Conservation (phyloP, 108 stramenopile genomes). For the Cyclotella kingstonii region DNA sequence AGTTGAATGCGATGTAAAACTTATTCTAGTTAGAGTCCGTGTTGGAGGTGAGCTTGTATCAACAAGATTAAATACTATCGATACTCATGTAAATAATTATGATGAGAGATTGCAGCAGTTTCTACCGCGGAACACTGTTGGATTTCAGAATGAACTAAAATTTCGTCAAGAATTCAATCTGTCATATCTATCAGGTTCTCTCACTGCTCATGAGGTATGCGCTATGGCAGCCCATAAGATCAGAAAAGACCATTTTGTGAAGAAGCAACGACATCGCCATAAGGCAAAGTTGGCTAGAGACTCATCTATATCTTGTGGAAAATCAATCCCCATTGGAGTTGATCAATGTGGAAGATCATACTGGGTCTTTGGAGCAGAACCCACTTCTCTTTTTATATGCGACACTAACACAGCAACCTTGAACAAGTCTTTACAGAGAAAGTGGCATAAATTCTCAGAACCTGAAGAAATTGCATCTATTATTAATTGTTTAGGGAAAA, state of each 20-base stretch:
- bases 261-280: constrained; percentile 45
- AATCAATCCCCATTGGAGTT: constrained; percentile 66
- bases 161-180: constrained; percentile 56
- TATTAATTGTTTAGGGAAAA: constrained; percentile 69
- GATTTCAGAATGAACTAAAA: constrained; percentile 68
- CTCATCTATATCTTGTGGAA: constrained; percentile 67
- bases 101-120: constrained; percentile 75
- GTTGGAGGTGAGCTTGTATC: constrained; percentile 74
- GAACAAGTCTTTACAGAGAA: constrained; percentile 10
- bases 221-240: constrained; percentile 75
- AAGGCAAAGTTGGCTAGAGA: constrained; percentile 48
- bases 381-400: constrained; percentile 64
- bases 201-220: constrained; percentile 85
- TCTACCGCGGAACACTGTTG: constrained; percentile 59
- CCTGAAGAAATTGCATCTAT: constrained; percentile 79
- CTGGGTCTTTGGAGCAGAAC: constrained; percentile 72
- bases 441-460: constrained; percentile 59
- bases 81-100: constrained; percentile 33
- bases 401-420: constrained; percentile 4
- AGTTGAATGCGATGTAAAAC: constrained; percentile 13
- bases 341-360: constrained; percentile 69
- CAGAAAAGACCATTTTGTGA: constrained; percentile 60
- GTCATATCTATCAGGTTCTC: constrained; percentile 72
- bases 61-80: constrained; percentile 26
- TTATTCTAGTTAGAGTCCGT: constrained; percentile 58